A percentile compares a stretch with the other conserved stretches of the same genome.
Conservation (phyloP, 116 monocot species). For the Dioscorea cayenensis region DNA sequence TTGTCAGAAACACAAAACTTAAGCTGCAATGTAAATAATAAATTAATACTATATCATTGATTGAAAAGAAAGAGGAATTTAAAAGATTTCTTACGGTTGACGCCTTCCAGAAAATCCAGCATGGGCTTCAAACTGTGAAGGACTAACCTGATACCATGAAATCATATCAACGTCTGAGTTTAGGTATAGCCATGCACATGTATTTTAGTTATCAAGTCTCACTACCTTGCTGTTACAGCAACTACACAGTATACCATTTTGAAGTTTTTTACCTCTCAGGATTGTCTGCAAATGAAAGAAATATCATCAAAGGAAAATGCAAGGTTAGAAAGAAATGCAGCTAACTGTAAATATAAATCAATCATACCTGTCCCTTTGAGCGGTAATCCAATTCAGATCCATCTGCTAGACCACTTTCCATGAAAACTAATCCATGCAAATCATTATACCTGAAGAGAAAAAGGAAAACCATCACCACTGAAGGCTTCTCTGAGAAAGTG, state of each 20-base stretch:
- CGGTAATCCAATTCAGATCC: conserved; percentile 12
- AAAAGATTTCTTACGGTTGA: conserved; percentile 14
- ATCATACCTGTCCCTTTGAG: conserved; percentile 10
- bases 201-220: background rate
- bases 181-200: background rate
- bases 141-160: conserved; percentile 21
- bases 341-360: no score
- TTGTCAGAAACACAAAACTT: background rate
- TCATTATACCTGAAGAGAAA: conserved; percentile 10
- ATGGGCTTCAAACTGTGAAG: conserved; percentile 24
- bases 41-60: no score
- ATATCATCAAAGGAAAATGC: background rate
- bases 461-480: background rate
- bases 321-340: no score
- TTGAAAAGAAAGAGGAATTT: background rate
- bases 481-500: no score
- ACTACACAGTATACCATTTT: conserved; percentile 16
- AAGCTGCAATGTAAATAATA: background rate
- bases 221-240: conserved; percentile 15
- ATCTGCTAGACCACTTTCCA: conserved; percentile 6
- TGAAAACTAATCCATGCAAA: conserved; percentile 14
- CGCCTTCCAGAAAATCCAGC: conserved; percentile 13
- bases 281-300: background rate
- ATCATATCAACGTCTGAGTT: background rate
- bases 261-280: conserved; percentile 4